Conservation (phyloP, 148 eudicot genomes). For the Salicornia ramosissima region DNA sequence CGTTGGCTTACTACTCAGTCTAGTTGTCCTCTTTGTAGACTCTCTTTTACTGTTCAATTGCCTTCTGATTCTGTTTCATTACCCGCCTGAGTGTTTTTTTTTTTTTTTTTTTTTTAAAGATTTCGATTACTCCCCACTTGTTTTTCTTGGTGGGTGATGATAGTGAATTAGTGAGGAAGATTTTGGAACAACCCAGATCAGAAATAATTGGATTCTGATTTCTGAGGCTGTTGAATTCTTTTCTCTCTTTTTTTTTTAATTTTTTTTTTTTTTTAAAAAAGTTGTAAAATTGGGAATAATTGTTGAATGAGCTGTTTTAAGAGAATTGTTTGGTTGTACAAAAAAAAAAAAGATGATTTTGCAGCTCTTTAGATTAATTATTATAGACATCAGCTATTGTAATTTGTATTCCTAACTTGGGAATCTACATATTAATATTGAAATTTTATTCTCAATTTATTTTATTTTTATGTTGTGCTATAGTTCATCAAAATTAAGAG, state of each 20-base stretch:
- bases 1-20: conserved; percentile 56
- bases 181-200: conserved; percentile 17
- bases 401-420: conserved; percentile 2
- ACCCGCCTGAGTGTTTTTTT: not conserved
- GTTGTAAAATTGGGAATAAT: conserved; percentile 24
- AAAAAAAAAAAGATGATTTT: conserved; percentile 18
- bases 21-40: conserved; percentile 76
- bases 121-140: not conserved
- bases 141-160: conserved; percentile 16
- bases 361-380: conserved; percentile 11
- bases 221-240: conserved; percentile 9
- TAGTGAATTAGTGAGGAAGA: conserved; percentile 16
- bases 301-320: not conserved
- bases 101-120: not conserved
- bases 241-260: not conserved
- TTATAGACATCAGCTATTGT: not conserved
- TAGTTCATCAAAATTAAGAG: too few species aligned
- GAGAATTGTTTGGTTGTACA: conserved; percentile 17
- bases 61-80: conserved; percentile 3
- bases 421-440: not conserved
- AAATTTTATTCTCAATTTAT: not conserved
- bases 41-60: conserved; percentile 40
- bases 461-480: not conserved
- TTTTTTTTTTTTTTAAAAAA: not conserved
- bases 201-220: too few species aligned